Evolutionary conservation across 2,329 filamentous ascomycete genomes (phyloP).

Genomic region (Monilinia vaccinii-corymbosi): DNA sequence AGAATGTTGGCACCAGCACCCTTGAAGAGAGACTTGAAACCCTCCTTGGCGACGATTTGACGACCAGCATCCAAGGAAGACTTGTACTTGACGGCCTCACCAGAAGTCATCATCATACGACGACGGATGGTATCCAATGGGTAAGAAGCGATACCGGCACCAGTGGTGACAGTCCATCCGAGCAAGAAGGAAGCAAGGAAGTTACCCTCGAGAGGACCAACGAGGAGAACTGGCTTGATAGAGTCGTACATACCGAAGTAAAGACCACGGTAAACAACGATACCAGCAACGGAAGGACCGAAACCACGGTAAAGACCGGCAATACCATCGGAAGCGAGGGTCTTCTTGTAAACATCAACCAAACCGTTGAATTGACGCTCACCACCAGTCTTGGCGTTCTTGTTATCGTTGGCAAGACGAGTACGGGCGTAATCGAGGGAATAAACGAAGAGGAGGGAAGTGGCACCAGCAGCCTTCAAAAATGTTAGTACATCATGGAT

Average conservation of each 20-base stretch:
- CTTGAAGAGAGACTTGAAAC: slow-evolving; percentile 99
- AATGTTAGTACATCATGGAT: slow-evolving; percentile 10
- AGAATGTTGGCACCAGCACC: slow-evolving; percentile 99
- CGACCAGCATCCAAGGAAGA: slow-evolving; percentile 87
- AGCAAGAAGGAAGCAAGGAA: slow-evolving; percentile 99
- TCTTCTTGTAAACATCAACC: slow-evolving; percentile 99
- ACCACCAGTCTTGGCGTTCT: slow-evolving; percentile 94
- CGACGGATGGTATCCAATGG: slow-evolving; percentile 99
- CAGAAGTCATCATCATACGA: slow-evolving; percentile 99
- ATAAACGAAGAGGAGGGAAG: slow-evolving; percentile 99
- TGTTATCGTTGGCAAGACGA: slow-evolving; percentile 99
- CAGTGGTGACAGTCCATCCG: slow-evolving; percentile 98
- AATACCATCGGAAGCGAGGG: slow-evolving; percentile 95
- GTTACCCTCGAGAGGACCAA: slow-evolving; percentile 87
- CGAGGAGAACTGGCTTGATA: slow-evolving; percentile 96
- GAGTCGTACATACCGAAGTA: slow-evolving; percentile 99
- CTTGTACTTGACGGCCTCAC: slow-evolving; percentile 99
- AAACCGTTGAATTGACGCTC: slow-evolving; percentile 99
- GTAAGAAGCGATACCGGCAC: slow-evolving; percentile 99
- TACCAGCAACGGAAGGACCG: slow-evolving; percentile 98
- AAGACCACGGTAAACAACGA: slow-evolving; percentile 99
- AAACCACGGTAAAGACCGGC: slow-evolving; percentile 99
- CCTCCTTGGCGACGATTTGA: slow-evolving; percentile 97
- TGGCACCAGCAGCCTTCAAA: slow-evolving; percentile 84
- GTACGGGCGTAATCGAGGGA: slow-evolving; percentile 99